Evolutionary conservation across 1,139 yeast species (phyloP), one percentile per base, ranked within the genome.

Genomic region (Saccharomycopsis hybrid): DNA sequence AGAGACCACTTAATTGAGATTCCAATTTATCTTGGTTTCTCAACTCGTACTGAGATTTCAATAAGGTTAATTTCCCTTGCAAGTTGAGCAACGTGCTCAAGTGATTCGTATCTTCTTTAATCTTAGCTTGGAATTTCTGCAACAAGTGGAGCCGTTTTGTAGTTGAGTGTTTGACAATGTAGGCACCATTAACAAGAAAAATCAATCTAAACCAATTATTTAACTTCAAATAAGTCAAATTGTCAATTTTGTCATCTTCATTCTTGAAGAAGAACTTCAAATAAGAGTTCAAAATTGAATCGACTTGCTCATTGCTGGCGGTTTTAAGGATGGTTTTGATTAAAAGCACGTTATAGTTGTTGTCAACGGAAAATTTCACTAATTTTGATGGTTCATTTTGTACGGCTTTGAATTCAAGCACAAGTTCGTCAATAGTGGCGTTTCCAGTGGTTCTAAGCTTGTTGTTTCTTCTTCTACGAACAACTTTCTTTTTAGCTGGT

Each of bases 191-290:
- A 44, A 80, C 77, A 42, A 85, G 77, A 56, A 86, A 70, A 43
- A 83, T 77, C 85, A 90, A 83, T 61, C 83, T 81, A 58, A 85
- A 74, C 95, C 95, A 86, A 52, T 75, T 72, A 53, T 78, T 76
- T 52, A 86, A 72, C 56, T 77, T 45, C 37, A 50, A 41, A 31
- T 36, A 46, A 9, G 42, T 37, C 7, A 30, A 18, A 27, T 33
- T 35, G 30, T 39, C 36, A 41, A 11, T 24, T 9, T 32, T 24
- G 8, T 47, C 44, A 27, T 41, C 41, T 25, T 35, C 25, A 29
- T 50, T 24, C 27, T 43, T 43, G 44, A 24, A 25, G 9, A 48
- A 44, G 13, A 33, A 33, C 30, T 47, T 49, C 24, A 52, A 30
- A 5, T 47, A 42, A 28, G 11, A 32, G n/a, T 24, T 29, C 4